Evolutionary conservation across 257 asterid genomes (phyloP), one percentile per base, ranked within the genome.

Genomic region (Eustoma russellianum): DNA sequence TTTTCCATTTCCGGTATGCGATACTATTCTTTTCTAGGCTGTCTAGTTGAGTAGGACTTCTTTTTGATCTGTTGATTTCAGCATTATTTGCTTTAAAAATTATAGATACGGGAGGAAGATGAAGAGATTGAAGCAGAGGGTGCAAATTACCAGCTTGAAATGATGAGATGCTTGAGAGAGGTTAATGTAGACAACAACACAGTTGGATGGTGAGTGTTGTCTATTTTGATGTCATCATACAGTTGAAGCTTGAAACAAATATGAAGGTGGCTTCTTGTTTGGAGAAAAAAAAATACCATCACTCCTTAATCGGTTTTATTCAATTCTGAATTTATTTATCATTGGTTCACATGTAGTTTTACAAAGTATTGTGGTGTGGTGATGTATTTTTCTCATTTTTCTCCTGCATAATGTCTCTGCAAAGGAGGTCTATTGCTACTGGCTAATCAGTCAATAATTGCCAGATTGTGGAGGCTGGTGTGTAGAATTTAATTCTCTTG

Each of bases 101-200:
- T 43, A n/a, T 66, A 90, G 98, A 76, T 80, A 50, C 86, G 96
- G 9, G 98, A 87, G 73, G 98, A 91, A 65, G 98, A 91, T 64
- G 98, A 91, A 67, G 98, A 91, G 83, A 65, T 84, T 47, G 98
- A 91, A 74, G 89, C 95, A 1, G 98, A 91, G 55, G 98, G 98
- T 67, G 95, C 96, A 55, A 91, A 84, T 74, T 91, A 91, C 72
- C 98, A 91, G 75, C 95, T 91, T 57, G 98, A 91, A 62, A 82
- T 91, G 98, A 91, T 91, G 98, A 79, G 98, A 68, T 91, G 98
- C 80, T 65, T 91, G 61, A 72, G 98, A 64, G 98, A 91, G 76
- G 98, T 91, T 74, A 91, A 91, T 72, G 98, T 91, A 19, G 98
- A 91, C 79, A 91, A 91, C 74, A 86, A 91, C 74, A 91, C 98